Base-by-base conservation (phyloP, 2,329 filamentous ascomycete species). In the Trichothecium sympodiale region DNA sequence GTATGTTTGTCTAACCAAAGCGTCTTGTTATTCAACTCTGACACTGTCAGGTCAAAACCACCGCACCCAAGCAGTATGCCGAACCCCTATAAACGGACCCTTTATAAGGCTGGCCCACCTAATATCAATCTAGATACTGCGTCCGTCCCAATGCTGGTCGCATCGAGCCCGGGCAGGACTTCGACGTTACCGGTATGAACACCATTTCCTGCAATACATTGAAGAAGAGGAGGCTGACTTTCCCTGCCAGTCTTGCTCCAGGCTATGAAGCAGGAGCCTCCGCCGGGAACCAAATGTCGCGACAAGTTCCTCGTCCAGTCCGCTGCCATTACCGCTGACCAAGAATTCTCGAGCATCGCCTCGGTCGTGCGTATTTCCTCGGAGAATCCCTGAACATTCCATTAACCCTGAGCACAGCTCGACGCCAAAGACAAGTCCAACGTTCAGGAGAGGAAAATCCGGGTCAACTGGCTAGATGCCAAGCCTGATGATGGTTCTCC, bases 271-370 rank as follows among this genome's bases (percentile, higher is more conserved):
- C 77, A 86, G 54, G 88, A 96, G 52, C 89, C 89, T 38, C 75
- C 88, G 15, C 60, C 69, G 39, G 88, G 94, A 56, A 79, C 83
- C 43, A 88, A 86, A 60, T 98, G 91, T 67, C 82, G 85, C 59
- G 89, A 96, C 72, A 96, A 96, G 67, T 96, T 96, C 61, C 75
- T 96, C 37, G 89, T 96, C 26, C 89, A 96, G 63, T 93, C 88
- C 17, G 84, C 94, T 33, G 70, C 78, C 35, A 83, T 95, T 46
- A 80, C 81, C 16, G 70, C 78, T 43, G 84, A 94, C 53, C 84
- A 87, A 63, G 86, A 94, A 52, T 85, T 84, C 50, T 69, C 71
- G 40, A 93, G 82, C 54, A 77, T 94, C 43, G 71, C 80, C 33
- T 74, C 83, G 31, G 85, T 95, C 52, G 86, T 93, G 71, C 50